Base-by-base conservation (phyloP, 2,329 filamentous ascomycete species). In the Aspergillus sp. region DNA sequence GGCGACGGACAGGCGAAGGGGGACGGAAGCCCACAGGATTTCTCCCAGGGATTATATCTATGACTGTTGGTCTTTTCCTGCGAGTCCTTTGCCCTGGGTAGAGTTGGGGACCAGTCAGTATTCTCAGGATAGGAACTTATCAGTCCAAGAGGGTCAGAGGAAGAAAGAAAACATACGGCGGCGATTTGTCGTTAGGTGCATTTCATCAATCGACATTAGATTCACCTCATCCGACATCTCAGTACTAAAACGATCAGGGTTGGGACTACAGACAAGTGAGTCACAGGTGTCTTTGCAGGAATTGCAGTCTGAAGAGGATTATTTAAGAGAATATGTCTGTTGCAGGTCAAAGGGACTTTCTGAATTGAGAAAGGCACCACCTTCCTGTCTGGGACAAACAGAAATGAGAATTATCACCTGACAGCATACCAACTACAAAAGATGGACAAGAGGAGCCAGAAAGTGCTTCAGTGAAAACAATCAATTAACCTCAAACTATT, bases 21-120 rank as follows among this genome's bases (percentile, higher is more conserved):
- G 29, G 27, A n/a, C 35, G 26, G 27, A 44, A 46, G 3, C 49
- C 52, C 27, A 48, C 27, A 30, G 51, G 50, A 43, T 44, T 47
- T 40, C 50, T 42, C 29, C 43, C 50, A 36, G 52, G 48, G n/a
- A 29, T 36, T 9, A 56, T 43, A 13, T 44, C 50, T 9, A 46
- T 47, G 32, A 51, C 42, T 4, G 37, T 41, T 9, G 35, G 10
- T 38, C 47, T 53, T 38, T 49, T 51, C 42, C 33, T 53, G 37
- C 46, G 50, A 40, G 37, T 32, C 40, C 45, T 39, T 27, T 45
- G 40, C 10, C 44, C 45, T 52, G 43, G 12, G 29, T 30, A 33
- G 38, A 50, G 27, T 6, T 41, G 37, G 9, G 19, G 26, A n/a
- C 19, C 7, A 13, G 7, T 38, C 19, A 38, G 40, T n/a, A 39